Conservation (phyloP, 2,329 filamentous ascomycete species). For the Thelonectria discophora region DNA sequence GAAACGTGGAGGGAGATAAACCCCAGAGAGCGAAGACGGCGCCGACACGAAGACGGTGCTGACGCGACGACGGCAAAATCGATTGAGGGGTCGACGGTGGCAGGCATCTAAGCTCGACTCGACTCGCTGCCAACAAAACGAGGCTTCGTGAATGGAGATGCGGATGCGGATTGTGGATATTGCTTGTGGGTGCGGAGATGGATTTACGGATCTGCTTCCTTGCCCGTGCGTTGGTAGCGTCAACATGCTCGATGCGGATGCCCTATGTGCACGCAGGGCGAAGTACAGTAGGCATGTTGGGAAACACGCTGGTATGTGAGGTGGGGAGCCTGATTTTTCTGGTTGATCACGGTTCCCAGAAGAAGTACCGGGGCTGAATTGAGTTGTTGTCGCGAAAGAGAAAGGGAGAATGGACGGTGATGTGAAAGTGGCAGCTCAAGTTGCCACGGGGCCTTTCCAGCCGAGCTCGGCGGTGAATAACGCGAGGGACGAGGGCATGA, state of each 20-base stretch:
- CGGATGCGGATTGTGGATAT: slow-evolving; percentile 6
- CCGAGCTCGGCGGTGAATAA: slow-evolving; percentile 39
- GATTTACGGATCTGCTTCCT: slow-evolving; percentile 24
- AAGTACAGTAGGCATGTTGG: slow-evolving; percentile 1
- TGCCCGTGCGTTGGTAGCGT: slow-evolving; percentile 18
- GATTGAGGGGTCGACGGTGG: slow-evolving; percentile 3
- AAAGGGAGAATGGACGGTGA: neutral
- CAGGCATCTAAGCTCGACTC: slow-evolving; percentile 16
- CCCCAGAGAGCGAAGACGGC: neutral
- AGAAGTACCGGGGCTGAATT: slow-evolving; percentile 2
- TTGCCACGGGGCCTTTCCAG: slow-evolving; percentile 29
- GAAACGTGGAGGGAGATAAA: slow-evolving; percentile 14
- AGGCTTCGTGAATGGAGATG: slow-evolving; percentile 11
- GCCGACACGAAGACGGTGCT: slow-evolving; percentile 5
- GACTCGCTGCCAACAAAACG: slow-evolving; percentile 19
- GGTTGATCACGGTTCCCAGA: neutral
- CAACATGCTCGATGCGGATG: slow-evolving; percentile 10
- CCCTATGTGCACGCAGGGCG: no score
- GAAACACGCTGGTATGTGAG: slow-evolving; percentile 4
- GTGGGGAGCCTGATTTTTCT: neutral
- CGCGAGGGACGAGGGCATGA: slow-evolving; percentile 35
- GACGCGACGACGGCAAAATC: slow-evolving; percentile 6
- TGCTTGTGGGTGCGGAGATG: slow-evolving; percentile 17
- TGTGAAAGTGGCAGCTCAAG: slow-evolving; percentile 6
- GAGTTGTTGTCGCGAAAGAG: slow-evolving; percentile 6